Conservation (phyloP, 164 flowering plant species). For the Kingdonia uniflora region DNA sequence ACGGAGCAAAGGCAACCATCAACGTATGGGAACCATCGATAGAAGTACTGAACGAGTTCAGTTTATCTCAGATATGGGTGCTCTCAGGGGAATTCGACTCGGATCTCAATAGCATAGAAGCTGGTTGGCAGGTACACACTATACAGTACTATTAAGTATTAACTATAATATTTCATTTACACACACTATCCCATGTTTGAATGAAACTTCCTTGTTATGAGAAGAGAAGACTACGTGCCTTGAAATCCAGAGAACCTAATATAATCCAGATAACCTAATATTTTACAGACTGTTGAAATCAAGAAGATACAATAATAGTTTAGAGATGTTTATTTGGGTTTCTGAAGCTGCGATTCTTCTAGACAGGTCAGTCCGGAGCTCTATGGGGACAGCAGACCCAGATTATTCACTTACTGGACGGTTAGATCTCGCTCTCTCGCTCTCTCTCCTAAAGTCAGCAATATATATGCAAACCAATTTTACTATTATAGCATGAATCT, state of each 20-base stretch:
- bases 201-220: background rate
- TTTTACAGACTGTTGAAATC: background rate
- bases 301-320: background rate
- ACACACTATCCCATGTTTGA: constrained; percentile 9
- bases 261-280: background rate
- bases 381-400: constrained; percentile 94
- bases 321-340: background rate
- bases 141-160: constrained; percentile 2
- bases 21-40: constrained; percentile 96
- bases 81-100: constrained; percentile 82
- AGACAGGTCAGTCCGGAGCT: constrained; percentile 99
- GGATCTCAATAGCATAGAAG: constrained; percentile 95
- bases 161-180: too few relatives aligned
- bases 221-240: too few relatives aligned
- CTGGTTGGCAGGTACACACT: constrained; percentile 97
- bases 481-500: too few relatives aligned
- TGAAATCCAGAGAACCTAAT: too few relatives aligned
- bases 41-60: constrained; percentile 71
- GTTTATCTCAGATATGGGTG: constrained; percentile 87
- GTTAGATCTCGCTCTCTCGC: constrained; percentile 34
- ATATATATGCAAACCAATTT: too few relatives aligned
- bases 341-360: constrained; percentile 62
- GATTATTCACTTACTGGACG: constrained; percentile 99
- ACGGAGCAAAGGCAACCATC: constrained; percentile 85
- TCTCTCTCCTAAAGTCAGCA: too few relatives aligned